These are phyloP conservation scores for slime mould (Dictyostelium discoideum) DNA, from an alignment of 78 protist species.

Conservation along the genomic window DNA sequence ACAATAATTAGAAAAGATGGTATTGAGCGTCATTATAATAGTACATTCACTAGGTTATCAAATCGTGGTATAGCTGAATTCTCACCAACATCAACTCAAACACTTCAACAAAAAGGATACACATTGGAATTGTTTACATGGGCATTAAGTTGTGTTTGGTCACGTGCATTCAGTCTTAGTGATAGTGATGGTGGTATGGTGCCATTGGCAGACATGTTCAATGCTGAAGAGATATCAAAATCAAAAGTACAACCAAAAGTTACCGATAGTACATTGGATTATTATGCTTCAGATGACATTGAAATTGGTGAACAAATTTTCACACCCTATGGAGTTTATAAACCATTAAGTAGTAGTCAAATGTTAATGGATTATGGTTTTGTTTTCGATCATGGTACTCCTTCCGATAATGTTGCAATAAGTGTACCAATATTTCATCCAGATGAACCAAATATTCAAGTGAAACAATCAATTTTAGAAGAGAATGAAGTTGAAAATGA, in stretches of 20 bases:
- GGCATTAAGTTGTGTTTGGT: constrained; percentile 72
- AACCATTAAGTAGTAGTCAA: constrained; percentile 48
- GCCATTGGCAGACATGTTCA: constrained; percentile 67
- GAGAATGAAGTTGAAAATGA: not conserved
- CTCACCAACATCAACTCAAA: not conserved
- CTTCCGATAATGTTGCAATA: not conserved
- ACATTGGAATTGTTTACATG: constrained; percentile 26
- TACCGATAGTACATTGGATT: not conserved
- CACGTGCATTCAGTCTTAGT: constrained; percentile 44
- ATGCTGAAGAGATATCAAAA: constrained; percentile 23
- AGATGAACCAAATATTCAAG: not conserved
- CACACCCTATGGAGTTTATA: constrained; percentile 70
- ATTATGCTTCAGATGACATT: constrained; percentile 29
- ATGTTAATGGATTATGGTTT: constrained; percentile 74
- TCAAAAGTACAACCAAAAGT: constrained; percentile 23
- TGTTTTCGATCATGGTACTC: constrained; percentile 3
- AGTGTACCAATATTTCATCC: not conserved
- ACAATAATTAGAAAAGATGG: constrained; percentile 18
- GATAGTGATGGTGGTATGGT: constrained; percentile 55
- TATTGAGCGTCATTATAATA: constrained; percentile 20
- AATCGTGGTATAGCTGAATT: not conserved
- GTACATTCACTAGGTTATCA: not conserved
- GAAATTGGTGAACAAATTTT: constrained; percentile 44
- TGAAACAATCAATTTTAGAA: not conserved
- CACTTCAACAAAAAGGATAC: not conserved